These are phyloP conservation scores for Globisporangium alternatum DNA, from an alignment of 352 stramenopile genomes.

Conservation along the genomic window DNA sequence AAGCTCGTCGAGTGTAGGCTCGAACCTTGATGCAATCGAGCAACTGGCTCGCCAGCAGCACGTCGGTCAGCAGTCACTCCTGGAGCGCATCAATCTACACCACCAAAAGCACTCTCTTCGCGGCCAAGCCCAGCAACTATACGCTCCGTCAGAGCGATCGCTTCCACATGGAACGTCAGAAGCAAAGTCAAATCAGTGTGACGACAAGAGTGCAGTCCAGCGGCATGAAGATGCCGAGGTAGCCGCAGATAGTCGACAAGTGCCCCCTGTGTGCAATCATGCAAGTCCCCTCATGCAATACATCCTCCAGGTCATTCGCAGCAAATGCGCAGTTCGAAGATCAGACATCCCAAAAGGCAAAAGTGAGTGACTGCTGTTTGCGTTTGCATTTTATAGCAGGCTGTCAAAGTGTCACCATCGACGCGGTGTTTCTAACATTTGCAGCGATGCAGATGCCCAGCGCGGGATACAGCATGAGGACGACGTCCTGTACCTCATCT, in stretches of 20 bases:
- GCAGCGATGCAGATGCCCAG: constrained; percentile 15
- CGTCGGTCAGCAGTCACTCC: not conserved
- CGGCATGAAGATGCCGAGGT: too few relatives aligned
- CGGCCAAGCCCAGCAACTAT: not conserved
- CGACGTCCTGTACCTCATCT: constrained; percentile 55
- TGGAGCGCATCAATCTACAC: constrained; percentile 7
- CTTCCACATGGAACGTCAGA: not conserved
- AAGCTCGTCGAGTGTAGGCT: not conserved
- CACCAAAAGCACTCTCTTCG: not conserved
- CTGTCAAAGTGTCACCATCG: constrained; percentile 9
- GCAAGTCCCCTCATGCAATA: constrained; percentile 33
- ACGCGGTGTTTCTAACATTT: not conserved
- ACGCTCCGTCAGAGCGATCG: not conserved
- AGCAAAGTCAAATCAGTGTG: constrained; percentile 1
- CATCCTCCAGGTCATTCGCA: constrained; percentile 38
- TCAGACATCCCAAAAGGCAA: constrained; percentile 37
- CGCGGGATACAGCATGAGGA: constrained; percentile 33
- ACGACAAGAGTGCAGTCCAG: not conserved
- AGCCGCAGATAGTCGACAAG: not conserved
- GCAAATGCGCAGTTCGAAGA: constrained; percentile 23
- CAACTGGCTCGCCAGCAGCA: constrained; percentile 3
- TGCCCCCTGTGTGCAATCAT: not conserved
- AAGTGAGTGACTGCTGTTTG: constrained; percentile 15
- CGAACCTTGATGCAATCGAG: not conserved
- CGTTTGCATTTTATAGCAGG: constrained; percentile 1